These are phyloP conservation scores for Albatrellus ellisii DNA, from an alignment of 768 basidiomycete genomes.

Conservation along the genomic window DNA sequence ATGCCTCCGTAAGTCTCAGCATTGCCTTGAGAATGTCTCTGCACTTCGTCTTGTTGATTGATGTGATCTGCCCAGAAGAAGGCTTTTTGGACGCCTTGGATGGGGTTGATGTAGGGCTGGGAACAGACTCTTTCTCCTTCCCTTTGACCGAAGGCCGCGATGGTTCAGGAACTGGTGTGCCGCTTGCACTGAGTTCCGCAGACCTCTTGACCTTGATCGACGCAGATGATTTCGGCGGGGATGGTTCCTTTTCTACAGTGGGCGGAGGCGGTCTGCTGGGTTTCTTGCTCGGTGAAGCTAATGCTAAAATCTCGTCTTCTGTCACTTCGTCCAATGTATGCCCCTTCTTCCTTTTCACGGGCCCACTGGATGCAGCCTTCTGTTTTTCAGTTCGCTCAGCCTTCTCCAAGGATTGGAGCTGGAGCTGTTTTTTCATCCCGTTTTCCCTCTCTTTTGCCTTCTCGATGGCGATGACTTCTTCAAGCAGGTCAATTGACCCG, in stretches of 20 bases:
- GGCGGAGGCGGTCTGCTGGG: conserved; percentile 19
- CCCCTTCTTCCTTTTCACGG: conserved; percentile 39
- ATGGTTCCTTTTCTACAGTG: conserved; percentile 10
- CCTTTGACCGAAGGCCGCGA: conserved; percentile 32
- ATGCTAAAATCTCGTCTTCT: conserved; percentile 48
- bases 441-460: conserved; percentile 18
- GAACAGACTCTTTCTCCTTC: conserved; percentile 41
- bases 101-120: conserved; percentile 22
- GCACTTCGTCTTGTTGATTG: conserved; percentile 77
- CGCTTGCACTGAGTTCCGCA: conserved; percentile 1
- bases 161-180: conserved; percentile 12
- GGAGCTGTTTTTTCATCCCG: conserved; percentile 13
- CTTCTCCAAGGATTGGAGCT: conserved; percentile 15
- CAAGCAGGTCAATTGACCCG: conserved; percentile 69
- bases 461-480: conserved; percentile 75
- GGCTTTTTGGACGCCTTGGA: conserved; percentile 20
- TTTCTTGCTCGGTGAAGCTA: conserved; percentile 52
- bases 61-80: conserved; percentile 22
- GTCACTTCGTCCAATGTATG: conserved; percentile 17
- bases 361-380: conserved; percentile 2
- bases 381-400: conserved; percentile 1
- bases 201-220: conserved; percentile 12
- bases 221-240: conserved; percentile 5
- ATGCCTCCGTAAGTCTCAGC: conserved; percentile 48
- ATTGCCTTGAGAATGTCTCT: conserved; percentile 54